Evolutionary conservation across 495 filamentous ascomycete species (phyloP), one percentile per base, ranked within the genome.

Genomic region (Neurospora pannonica): DNA sequence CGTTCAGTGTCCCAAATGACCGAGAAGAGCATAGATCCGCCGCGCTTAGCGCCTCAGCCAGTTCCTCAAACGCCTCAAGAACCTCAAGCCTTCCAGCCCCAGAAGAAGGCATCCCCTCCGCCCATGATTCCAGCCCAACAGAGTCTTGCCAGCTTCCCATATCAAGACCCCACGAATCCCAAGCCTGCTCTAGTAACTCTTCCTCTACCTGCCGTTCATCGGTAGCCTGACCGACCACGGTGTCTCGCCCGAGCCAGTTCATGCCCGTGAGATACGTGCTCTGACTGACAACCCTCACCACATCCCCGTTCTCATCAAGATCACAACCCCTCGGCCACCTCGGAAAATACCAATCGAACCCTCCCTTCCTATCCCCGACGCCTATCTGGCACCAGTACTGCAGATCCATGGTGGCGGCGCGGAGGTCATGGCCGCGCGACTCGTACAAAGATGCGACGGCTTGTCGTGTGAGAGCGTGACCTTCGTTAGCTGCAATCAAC

Each of bases 321-420:
- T 95, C 93, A 5, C 83, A 79, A 0, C 92, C 91, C 31, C 84
- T 88, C 19, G 94, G 92, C 89, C 90, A 95, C 46, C 89, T 87
- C 71, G 86, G 90, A 81, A 89, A 92, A 73, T 96, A 91, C 97
- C 97, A 99, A 71, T 96, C 93, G 34, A 97, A 86, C 3, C 95
- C 95, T 2, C 93, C 91, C 79, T 92, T 93, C 17, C 89, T 86
- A 77, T 97, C 95, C n/a, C 97, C 97, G 36, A 98, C 89, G 1
- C 89, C 94, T 82, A 98, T 94, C 82, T 98, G 96, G 78, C 97
- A 98, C 94, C 94, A 98, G 81, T 96, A 97, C 75, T 97, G 90
- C 13, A 99, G 85, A 70, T 99, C 94, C 74, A 88, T 91, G n/a
- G 98, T 89, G 0, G 90, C 90, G 37, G 89, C 92, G 28, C 97